Conservation (phyloP, 495 filamentous ascomycete species). For the Astrocystis sublimbata region DNA sequence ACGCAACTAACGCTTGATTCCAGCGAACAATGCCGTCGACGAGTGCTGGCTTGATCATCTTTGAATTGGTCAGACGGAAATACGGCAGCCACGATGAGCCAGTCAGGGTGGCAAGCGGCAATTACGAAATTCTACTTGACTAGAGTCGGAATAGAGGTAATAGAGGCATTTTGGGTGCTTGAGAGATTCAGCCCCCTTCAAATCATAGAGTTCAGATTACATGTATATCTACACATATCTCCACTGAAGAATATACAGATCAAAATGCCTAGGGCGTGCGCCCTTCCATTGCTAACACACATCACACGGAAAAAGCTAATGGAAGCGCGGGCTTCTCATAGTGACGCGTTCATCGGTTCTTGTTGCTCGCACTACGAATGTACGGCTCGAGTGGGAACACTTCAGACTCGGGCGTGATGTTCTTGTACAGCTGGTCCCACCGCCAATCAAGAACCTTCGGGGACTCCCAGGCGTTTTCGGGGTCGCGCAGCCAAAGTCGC, state of each 20-base stretch:
- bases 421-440: conserved; percentile 56
- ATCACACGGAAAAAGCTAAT: neutral
- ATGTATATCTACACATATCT: neutral
- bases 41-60: conserved; percentile 84
- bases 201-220: too few relatives aligned
- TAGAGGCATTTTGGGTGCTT: too few relatives aligned
- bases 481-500: conserved; percentile 59
- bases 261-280: neutral
- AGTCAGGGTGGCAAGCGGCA: conserved; percentile 57
- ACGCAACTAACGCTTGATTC: too few relatives aligned
- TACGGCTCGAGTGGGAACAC: conserved; percentile 57
- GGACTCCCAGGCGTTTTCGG: conserved; percentile 57
- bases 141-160: conserved; percentile 23
- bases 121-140: conserved; percentile 71
- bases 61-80: conserved; percentile 80
- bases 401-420: conserved; percentile 50
- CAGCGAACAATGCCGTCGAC: conserved; percentile 91
- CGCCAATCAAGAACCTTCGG: conserved; percentile 47
- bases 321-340: neutral
- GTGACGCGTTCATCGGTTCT: conserved; percentile 18
- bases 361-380: conserved; percentile 45
- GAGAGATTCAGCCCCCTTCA: too few relatives aligned
- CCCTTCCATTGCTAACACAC: neutral
- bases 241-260: neutral
- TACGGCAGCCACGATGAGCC: conserved; percentile 70